Conservation (phyloP, 208 protist genomes). For the Herpetomonas samuelpessoai region DNA sequence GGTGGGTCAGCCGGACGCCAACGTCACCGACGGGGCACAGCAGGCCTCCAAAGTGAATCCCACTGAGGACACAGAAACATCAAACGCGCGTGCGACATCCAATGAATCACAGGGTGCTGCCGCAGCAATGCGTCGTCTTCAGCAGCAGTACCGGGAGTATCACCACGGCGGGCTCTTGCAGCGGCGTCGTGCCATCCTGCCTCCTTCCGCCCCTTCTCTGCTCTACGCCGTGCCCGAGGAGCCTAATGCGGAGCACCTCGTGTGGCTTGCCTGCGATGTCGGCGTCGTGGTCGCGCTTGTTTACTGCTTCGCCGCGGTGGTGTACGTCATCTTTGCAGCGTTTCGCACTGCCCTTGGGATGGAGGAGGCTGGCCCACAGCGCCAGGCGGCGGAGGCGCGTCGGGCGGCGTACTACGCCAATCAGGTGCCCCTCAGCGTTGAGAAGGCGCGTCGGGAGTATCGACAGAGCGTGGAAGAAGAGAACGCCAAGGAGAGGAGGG, state of each 20-base stretch:
- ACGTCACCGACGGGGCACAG: neutral
- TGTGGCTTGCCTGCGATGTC: constrained; percentile 23
- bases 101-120: neutral
- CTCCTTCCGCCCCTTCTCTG: constrained; percentile 33
- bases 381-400: constrained; percentile 13
- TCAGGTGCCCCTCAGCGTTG: constrained; percentile 20
- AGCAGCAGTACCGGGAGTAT: neutral
- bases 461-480: neutral
- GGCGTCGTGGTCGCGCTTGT: constrained; percentile 13
- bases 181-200: constrained; percentile 34
- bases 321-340: constrained; percentile 22
- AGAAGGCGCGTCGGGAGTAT: constrained; percentile 4
- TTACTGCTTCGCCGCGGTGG: constrained; percentile 36
- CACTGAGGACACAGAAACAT: neutral
- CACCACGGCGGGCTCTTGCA: constrained; percentile 20
- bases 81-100: no score
- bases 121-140: neutral
- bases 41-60: neutral
- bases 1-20: neutral
- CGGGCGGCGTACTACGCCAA: constrained; percentile 31
- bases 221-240: constrained; percentile 56
- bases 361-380: constrained; percentile 9
- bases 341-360: constrained; percentile 31
- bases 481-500: neutral
- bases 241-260: constrained; percentile 27